Evolutionary conservation across 2,329 filamentous ascomycete species (phyloP), one percentile per base, ranked within the genome.

Genomic region (Ploettnerulaceae sp.): DNA sequence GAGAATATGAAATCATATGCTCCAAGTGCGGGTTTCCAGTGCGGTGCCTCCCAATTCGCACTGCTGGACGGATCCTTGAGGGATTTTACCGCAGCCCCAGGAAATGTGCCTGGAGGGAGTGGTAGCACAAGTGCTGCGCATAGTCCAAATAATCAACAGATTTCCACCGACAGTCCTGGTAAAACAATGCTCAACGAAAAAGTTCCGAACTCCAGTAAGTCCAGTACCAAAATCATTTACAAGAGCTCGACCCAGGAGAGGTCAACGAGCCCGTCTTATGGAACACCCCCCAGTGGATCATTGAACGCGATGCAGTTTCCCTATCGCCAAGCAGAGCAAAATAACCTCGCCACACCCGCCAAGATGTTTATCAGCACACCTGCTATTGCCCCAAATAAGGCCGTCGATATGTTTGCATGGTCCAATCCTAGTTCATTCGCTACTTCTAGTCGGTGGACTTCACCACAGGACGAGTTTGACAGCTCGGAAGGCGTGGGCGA

Each of bases 1-100:
- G 47, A 46, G 4, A 47, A 57, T 18, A 37, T 55, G n/a, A 24
- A 51, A 20, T 28, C 22, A 9, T 46, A 28, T 22, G 37, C 29
- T 15, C 26, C 26, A 9, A 5, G 15, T 3, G 28, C 39, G n/a
- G 14, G 29, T 34, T 5, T 17, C 39, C 2, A 26, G 20, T 9
- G 18, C 39, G 8, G 15, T 20, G 24, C 11, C 22, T 34, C 11
- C 17, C 29, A 15, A 25, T 26, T n/a, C 20, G 21, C 5, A 6
- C n/a, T 14, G 8, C 18, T 22, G 11, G 15, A n/a, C 7, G 14
- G 21, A 26, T 28, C 2, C 3, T 29, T n/a, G 22, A 31, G 14
- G 5, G 22, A 34, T 3, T 34, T 32, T 21, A 34, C 29, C 17
- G 5, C 43, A 33, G 8, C 9, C n/a, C 15, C 26, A 7, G 43